Evolutionary conservation across 2,329 filamentous ascomycete species (phyloP), one percentile per base, ranked within the genome.

Genomic region (Akanthomyces dipterigenus): DNA sequence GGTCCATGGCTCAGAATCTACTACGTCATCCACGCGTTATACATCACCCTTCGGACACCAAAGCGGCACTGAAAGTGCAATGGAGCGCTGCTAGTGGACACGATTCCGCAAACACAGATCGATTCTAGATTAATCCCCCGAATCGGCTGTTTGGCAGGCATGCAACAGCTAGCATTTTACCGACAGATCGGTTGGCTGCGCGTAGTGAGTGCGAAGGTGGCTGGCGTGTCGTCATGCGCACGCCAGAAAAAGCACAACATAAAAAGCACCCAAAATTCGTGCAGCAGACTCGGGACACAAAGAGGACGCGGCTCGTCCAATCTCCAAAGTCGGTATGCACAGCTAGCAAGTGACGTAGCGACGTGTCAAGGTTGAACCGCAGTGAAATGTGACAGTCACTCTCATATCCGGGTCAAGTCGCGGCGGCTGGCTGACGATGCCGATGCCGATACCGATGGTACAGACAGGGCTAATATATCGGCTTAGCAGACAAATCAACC

Each of bases 21-120:
- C 38, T 55, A 55, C 53, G 53, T 55, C 53, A 55, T 55, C 8
- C 53, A 43, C 11, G 38, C 53, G 53, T 55, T 43, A 55, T 55
- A 55, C 53, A 55, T 55, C 24, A 5, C 38, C 16, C 31, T 26
- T 16, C 5, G 6, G n/a, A n/a, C 22, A 54, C 36, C 36, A 43
- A 16, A 22, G 9, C 18, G 38, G 18, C 53, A 31, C 43, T 43
- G 20, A 16, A 16, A 12, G 24, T 28, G 18, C 36, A 38, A 54
- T 54, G 22, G 51, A 54, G 18, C 42, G 36, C 51, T n/a, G 12
- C 9, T 7, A 34, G 14, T 26, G 8, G 2, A 11, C 18, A 12
- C 24, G 51, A 43, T 43, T 55, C 16, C n/a, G 26, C 38, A 43
- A 9, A 55, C 11, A 42, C 26, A 16, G 18, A 5, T 11, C 53